Percentiles rank a stretch among this genome's conserved stretches.
Evolutionary conservation across 148 eudicot species (phyloP).

Genomic region (Camellia japonica): DNA sequence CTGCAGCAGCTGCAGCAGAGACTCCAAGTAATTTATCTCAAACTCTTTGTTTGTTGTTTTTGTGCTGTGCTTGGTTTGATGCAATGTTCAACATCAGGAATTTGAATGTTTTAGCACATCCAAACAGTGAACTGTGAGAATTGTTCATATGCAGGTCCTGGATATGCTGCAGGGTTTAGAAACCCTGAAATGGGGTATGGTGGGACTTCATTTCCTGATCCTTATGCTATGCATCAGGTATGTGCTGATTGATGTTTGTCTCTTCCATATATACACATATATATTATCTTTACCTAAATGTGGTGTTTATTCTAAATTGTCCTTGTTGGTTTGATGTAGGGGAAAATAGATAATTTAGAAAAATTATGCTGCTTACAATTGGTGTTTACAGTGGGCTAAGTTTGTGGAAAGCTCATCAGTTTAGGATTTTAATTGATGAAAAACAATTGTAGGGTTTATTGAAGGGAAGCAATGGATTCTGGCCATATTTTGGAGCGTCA

Average conservation of each 20-base stretch:
- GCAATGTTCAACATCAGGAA: not conserved
- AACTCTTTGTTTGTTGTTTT: not conserved
- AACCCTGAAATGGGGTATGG: slow-evolving; percentile 35
- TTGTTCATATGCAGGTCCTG: slow-evolving; percentile 37
- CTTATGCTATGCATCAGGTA: slow-evolving; percentile 61
- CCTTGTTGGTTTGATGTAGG: not conserved
- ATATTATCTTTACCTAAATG: not conserved
- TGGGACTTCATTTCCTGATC: slow-evolving; percentile 39
- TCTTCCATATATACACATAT: not conserved
- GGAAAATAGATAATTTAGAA: not conserved
- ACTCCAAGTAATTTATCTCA: slow-evolving; percentile 40
- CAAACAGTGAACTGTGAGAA: not conserved
- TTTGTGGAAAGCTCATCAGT: not conserved
- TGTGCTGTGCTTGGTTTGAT: not conserved
- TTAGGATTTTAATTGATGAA: not conserved
- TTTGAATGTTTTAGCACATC: not conserved
- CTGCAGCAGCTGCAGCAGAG: slow-evolving; percentile 51
- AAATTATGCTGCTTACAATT: slow-evolving; percentile 1
- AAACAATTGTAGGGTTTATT: not conserved
- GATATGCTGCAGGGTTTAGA: slow-evolving; percentile 40
- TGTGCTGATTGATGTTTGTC: not conserved
- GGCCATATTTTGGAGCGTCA: not conserved
- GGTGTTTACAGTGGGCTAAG: not conserved
- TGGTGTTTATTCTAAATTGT: not conserved
- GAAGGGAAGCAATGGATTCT: not conserved